phyloP scores from a whole-genome alignment of 495 filamentous ascomycete species.

The Ramalina peruviana region DNA sequence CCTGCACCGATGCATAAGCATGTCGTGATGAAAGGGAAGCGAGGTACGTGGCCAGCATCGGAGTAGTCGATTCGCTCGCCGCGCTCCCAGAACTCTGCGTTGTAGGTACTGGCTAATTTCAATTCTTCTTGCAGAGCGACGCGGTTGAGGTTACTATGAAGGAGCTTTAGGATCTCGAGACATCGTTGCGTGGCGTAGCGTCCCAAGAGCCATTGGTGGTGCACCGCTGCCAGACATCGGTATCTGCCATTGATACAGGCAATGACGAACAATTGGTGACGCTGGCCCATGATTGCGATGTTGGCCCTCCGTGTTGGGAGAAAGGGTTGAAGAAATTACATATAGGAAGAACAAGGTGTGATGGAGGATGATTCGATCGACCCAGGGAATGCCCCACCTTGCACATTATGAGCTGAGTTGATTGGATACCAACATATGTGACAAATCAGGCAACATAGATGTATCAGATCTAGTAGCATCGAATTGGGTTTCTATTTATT shows the following conservation, averaged over 20 bases:
- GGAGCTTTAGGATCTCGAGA: slow-evolving; percentile 1
- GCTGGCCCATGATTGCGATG: slow-evolving; percentile 4
- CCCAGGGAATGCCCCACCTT: too few species aligned
- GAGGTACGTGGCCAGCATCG: not conserved
- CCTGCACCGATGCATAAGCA: slow-evolving; percentile 5
- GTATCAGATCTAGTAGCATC: too few species aligned
- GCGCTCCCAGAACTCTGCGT: slow-evolving; percentile 4
- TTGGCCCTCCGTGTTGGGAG: too few species aligned
- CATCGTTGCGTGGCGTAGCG: slow-evolving; percentile 3
- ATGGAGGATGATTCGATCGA: too few species aligned
- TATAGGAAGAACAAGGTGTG: too few species aligned
- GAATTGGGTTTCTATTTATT: too few species aligned
- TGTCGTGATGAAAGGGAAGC: slow-evolving; percentile 13
- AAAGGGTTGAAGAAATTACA: too few species aligned
- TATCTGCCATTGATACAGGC: slow-evolving; percentile 1
- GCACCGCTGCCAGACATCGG: slow-evolving; percentile 9
- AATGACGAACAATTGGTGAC: slow-evolving; percentile 13
- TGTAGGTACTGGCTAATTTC: not conserved
- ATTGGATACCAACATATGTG: too few species aligned
- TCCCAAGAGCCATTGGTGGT: slow-evolving; percentile 9
- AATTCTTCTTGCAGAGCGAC: slow-evolving; percentile 9
- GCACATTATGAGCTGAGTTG: too few species aligned
- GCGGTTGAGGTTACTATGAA: not conserved
- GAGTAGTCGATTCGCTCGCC: not conserved
- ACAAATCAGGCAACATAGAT: too few species aligned